A percentile compares a stretch with the other conserved stretches of the same genome.
phyloP scores from a whole-genome alignment of 345 rosid species.

The Iberis pinnata region DNA sequence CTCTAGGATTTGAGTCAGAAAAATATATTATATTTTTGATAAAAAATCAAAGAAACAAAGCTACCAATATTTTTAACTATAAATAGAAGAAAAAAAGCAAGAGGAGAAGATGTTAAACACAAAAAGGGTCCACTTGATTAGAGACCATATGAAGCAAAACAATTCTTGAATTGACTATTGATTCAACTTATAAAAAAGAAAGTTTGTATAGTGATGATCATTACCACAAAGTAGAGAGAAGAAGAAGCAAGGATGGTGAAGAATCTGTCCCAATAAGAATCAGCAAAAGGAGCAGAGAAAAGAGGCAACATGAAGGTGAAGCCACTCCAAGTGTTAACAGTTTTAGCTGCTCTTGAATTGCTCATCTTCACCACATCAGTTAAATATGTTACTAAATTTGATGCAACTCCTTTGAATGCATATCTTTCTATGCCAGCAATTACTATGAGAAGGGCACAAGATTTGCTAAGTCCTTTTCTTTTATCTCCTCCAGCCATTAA shows the following conservation, averaged over 20 bases:
- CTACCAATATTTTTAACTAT: no score
- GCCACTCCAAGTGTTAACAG: conserved; percentile 87
- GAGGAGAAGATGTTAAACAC: no score
- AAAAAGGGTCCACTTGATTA: no score
- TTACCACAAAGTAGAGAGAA: conserved; percentile 66
- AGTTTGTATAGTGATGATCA: conserved; percentile 5
- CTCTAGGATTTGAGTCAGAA: not conserved
- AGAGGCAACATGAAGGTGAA: conserved; percentile 80
- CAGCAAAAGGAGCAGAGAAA: conserved; percentile 74
- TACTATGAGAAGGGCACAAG: conserved; percentile 77
- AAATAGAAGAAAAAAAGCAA: no score
- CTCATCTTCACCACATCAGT: conserved; percentile 77
- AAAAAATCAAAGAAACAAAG: no score
- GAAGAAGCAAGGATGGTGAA: conserved; percentile 70
- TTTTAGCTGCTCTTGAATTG: conserved; percentile 79
- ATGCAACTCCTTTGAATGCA: conserved; percentile 94
- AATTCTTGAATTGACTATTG: conserved; percentile 4
- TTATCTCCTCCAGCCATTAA: conserved; percentile 37
- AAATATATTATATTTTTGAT: no score
- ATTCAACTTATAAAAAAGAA: not conserved
- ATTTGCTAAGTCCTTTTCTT: conserved; percentile 43
- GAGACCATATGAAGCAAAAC: not conserved
- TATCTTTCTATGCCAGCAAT: conserved; percentile 87
- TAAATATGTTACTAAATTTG: conserved; percentile 82
- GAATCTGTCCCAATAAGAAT: conserved; percentile 68